Conservation (phyloP, 1,139 yeast species). For the Candida glucosophila region DNA sequence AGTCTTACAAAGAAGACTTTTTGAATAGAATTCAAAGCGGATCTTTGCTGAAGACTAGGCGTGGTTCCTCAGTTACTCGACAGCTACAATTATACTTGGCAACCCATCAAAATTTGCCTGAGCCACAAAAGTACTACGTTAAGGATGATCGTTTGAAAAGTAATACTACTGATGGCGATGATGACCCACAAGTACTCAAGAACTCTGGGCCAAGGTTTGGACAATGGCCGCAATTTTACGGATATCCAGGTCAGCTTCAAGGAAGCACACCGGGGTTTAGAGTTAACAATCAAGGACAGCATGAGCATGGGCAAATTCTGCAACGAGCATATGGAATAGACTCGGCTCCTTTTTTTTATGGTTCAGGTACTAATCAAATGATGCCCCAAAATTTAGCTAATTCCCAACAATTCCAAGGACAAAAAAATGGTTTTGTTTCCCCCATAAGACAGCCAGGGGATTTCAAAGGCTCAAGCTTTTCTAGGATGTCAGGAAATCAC, state of each 20-base stretch:
- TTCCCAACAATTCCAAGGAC: conserved; percentile 8
- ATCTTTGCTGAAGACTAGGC: conserved; percentile 59
- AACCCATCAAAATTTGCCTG: conserved; percentile 61
- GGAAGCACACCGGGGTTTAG: conserved; percentile 15
- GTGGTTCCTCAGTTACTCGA: conserved; percentile 74
- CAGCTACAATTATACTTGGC: conserved; percentile 71
- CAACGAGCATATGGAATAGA: too few relatives aligned
- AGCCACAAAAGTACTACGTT: conserved; percentile 24
- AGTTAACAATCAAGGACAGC: conserved; percentile 7
- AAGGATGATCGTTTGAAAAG: conserved; percentile 11
- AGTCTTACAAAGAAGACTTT: conserved; percentile 75
- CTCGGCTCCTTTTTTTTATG: conserved; percentile 5
- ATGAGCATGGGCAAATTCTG: conserved; percentile 9
- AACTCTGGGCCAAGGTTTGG: conserved; percentile 16
- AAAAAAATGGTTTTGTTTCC: conserved; percentile 20
- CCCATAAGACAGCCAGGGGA: conserved; percentile 24
- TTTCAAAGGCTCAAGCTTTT: conserved; percentile 26
- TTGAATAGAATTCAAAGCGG: conserved; percentile 72
- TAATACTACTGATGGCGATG: conserved; percentile 7
- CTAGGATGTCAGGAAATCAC: conserved; percentile 21
- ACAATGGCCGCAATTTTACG: conserved; percentile 11
- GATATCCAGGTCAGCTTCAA: conserved; percentile 11
- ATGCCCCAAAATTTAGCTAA: conserved; percentile 6
- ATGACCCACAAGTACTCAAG: conserved; percentile 15
- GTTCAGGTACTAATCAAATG: conserved; percentile 2